Percentiles rank a stretch among this genome's conserved stretches.
These are phyloP conservation scores for Asterella californica DNA, from an alignment of 225 moss, liverwort and hornwort genomes.

Conservation along the genomic window DNA sequence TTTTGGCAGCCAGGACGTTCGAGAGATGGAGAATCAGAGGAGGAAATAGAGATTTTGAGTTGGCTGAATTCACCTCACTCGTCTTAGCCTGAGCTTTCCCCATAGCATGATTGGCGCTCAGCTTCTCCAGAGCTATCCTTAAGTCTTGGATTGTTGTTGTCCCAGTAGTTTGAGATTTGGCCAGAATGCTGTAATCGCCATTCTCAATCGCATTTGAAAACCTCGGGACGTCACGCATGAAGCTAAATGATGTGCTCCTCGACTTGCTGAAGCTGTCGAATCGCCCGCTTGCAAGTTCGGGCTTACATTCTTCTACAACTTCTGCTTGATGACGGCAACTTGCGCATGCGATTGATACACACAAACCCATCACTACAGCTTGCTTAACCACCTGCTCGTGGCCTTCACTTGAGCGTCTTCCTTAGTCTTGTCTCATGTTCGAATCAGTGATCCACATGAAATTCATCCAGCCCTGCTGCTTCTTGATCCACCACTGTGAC, in stretches of 20 bases:
- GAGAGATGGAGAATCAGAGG: constrained; percentile 1
- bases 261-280: not conserved
- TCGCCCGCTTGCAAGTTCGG: constrained; percentile 3
- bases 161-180: not conserved
- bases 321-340: not conserved
- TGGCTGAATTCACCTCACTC: not conserved
- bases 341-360: not conserved
- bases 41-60: not conserved
- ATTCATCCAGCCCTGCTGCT: not conserved
- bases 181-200: not conserved
- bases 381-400: not conserved
- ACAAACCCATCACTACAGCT: not conserved
- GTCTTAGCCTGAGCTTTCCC: not conserved
- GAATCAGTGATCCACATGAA: not conserved
- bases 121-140: not conserved
- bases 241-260: not conserved
- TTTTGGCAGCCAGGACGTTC: not conserved
- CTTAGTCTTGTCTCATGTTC: not conserved
- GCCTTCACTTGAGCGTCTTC: not conserved
- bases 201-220: not conserved
- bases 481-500: not conserved
- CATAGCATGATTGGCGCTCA: not conserved
- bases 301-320: not conserved
- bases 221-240: not conserved
- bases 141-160: not conserved